A percentile compares a stretch with the other conserved stretches of the same genome.
Evolutionary conservation across 768 basidiomycete species (phyloP).

Genomic region (Termitomyces sp.): DNA sequence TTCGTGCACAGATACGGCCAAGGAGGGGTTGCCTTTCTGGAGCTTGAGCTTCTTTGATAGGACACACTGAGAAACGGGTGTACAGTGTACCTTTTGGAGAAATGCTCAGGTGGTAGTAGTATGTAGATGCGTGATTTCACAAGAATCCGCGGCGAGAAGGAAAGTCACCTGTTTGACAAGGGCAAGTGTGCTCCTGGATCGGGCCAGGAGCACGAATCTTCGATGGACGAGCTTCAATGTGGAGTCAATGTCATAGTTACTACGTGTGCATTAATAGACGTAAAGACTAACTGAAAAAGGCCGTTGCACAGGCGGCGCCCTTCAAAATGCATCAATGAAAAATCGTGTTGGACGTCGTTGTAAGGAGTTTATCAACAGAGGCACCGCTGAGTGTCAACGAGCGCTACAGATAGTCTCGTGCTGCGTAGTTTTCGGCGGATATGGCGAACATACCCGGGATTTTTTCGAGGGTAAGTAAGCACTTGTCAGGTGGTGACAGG

Average conservation of each 20-base stretch:
- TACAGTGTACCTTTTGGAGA: not conserved
- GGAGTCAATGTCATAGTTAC: not conserved
- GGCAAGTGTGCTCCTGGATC: not conserved
- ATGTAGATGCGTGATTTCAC: not conserved
- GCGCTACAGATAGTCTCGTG: no score
- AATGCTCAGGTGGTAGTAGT: not conserved
- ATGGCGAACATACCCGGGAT: not conserved
- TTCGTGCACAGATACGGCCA: conserved; percentile 4
- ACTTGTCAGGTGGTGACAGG: not conserved
- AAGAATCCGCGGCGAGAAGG: conserved; percentile 8
- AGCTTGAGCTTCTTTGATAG: not conserved
- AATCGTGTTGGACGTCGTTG: not conserved
- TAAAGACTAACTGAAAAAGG: not conserved
- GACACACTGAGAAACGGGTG: not conserved
- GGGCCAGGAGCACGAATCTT: not conserved
- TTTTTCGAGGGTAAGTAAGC: not conserved
- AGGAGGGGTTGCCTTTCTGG: not conserved
- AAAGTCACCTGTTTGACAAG: not conserved
- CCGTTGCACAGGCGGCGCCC: not conserved
- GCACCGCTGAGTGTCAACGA: not conserved
- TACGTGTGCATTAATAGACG: not conserved
- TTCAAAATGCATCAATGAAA: not conserved
- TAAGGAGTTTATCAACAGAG: not conserved
- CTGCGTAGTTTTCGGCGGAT: not conserved
- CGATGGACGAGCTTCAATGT: conserved; percentile 1